phyloP scores from a whole-genome alignment of 352 stramenopile genomes.

The Globisporangium canariense region DNA sequence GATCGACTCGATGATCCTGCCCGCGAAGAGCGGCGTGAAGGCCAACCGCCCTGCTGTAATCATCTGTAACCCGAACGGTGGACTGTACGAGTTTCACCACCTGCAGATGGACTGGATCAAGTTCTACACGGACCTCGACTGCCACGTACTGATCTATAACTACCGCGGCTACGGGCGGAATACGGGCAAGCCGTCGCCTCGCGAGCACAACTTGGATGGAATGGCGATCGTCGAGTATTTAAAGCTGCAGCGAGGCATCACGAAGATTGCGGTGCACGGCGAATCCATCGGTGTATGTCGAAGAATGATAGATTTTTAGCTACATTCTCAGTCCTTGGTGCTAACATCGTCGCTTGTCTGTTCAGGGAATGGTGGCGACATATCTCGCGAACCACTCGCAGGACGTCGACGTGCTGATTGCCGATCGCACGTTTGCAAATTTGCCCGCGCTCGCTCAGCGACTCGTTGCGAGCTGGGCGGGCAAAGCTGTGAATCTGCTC shows the following conservation, averaged over 20 bases:
- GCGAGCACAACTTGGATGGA: slow-evolving; percentile 59
- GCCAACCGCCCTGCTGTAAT: slow-evolving; percentile 53
- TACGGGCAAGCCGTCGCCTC: slow-evolving; percentile 52
- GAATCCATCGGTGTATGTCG: slow-evolving; percentile 67
- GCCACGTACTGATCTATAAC: slow-evolving; percentile 84
- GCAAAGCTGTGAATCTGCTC: slow-evolving; percentile 50
- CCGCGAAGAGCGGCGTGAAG: slow-evolving; percentile 30
- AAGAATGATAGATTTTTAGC: background rate
- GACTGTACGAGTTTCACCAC: slow-evolving; percentile 85
- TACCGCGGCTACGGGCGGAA: slow-evolving; percentile 85
- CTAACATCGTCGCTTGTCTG: background rate
- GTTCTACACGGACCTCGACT: slow-evolving; percentile 81
- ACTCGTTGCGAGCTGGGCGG: slow-evolving; percentile 75
- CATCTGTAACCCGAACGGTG: slow-evolving; percentile 84
- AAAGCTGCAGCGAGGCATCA: slow-evolving; percentile 43
- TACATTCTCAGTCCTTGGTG: background rate
- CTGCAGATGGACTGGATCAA: slow-evolving; percentile 89
- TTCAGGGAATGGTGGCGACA: slow-evolving; percentile 63
- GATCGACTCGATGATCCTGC: slow-evolving; percentile 83
- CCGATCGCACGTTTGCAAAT: slow-evolving; percentile 79
- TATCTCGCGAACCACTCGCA: slow-evolving; percentile 58
- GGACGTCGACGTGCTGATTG: slow-evolving; percentile 65
- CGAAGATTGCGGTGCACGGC: slow-evolving; percentile 70
- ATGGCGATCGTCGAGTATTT: slow-evolving; percentile 77
- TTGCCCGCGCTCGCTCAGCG: slow-evolving; percentile 75